Evolutionary conservation across 73 alveolate species (phyloP).

Genomic region (Stentor roeselii): DNA sequence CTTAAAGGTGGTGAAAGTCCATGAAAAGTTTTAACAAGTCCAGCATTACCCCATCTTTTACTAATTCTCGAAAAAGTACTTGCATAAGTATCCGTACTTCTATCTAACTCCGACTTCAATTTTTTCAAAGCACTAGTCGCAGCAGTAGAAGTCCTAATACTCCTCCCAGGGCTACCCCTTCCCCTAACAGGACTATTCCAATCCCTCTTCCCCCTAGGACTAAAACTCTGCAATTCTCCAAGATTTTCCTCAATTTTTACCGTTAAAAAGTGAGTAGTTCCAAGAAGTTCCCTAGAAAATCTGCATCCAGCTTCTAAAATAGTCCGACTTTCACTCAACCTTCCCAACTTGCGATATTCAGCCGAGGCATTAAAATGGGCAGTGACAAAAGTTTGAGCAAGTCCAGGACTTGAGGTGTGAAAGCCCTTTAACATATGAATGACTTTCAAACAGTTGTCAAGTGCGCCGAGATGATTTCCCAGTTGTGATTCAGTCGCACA

Average conservation of each 20-base stretch:
- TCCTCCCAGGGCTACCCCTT: background rate
- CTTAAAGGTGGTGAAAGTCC: no score
- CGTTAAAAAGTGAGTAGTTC: background rate
- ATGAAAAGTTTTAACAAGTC: background rate
- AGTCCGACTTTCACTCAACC: background rate
- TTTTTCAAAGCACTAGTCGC: background rate
- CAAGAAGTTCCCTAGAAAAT: background rate
- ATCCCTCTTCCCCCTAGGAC: background rate
- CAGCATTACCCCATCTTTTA: background rate
- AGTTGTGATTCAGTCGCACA: slow-evolving; percentile 25
- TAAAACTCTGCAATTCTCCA: no score
- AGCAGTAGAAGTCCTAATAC: background rate
- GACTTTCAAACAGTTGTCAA: background rate
- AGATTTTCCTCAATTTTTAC: background rate
- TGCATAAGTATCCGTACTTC: background rate
- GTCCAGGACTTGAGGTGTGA: background rate
- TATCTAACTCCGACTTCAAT: background rate
- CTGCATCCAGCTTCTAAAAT: background rate
- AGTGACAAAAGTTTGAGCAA: background rate
- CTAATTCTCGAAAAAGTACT: background rate
- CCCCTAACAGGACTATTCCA: background rate
- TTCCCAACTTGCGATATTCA: background rate
- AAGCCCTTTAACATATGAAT: background rate
- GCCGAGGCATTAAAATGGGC: background rate
- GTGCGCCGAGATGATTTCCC: background rate